phyloP scores from a whole-genome alignment of 495 filamentous ascomycete genomes.

The Penicillium salamii region DNA sequence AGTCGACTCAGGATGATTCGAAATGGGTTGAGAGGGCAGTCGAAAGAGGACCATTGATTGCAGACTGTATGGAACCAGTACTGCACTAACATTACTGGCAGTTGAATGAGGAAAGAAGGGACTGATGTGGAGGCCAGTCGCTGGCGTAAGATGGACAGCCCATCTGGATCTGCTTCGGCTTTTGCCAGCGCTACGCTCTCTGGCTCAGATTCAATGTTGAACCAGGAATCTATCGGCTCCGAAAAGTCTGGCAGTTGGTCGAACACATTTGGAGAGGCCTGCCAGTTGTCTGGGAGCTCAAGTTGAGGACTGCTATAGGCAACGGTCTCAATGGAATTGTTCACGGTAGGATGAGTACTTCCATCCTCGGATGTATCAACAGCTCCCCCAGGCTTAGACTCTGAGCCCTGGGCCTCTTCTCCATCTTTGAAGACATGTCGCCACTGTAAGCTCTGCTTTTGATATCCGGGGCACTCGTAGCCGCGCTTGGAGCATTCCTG shows the following conservation, averaged over 20 bases:
- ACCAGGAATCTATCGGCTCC: slow-evolving; percentile 6
- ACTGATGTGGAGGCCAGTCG: slow-evolving; percentile 18
- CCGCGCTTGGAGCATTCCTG: slow-evolving; percentile 21
- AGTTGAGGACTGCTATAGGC: neutral
- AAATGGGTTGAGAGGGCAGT: slow-evolving; percentile 26
- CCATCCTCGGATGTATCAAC: neutral
- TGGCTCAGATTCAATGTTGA: neutral
- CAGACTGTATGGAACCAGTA: slow-evolving; percentile 28
- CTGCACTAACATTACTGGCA: slow-evolving; percentile 24
- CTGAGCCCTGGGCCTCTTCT: neutral
- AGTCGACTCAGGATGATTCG: slow-evolving; percentile 21
- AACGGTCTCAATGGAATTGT: neutral
- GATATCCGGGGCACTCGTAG: slow-evolving; percentile 21
- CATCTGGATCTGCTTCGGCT: slow-evolving; percentile 6
- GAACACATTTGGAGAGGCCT: slow-evolving; percentile 13
- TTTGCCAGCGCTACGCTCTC: slow-evolving; percentile 5
- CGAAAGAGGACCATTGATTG: slow-evolving; percentile 28
- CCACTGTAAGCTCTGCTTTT: slow-evolving; percentile 23
- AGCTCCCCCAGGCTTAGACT: neutral
- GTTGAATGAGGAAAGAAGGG: slow-evolving; percentile 24
- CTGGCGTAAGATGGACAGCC: slow-evolving; percentile 17
- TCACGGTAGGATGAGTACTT: neutral
- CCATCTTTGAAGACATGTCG: slow-evolving; percentile 23
- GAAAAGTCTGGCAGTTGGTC: slow-evolving; percentile 16
- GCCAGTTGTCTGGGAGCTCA: slow-evolving; percentile 11